phyloP scores from a whole-genome alignment of 345 rosid genomes.

The Boechera retrofracta region DNA sequence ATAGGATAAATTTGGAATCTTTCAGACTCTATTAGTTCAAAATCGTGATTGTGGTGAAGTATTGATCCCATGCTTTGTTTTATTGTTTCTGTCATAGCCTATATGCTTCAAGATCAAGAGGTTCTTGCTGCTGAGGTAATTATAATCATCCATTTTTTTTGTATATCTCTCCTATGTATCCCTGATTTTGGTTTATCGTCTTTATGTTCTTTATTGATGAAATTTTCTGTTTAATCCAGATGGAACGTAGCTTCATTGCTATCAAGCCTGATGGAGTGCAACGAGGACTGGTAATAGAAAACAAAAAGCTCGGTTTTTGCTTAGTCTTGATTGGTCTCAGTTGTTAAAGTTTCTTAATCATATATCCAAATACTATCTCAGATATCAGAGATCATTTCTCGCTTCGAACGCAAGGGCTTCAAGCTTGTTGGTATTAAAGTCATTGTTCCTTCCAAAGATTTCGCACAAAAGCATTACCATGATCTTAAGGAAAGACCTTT shows the following conservation, averaged over 20 bases:
- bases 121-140: slow-evolving; percentile 90
- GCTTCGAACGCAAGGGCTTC: slow-evolving; percentile 96
- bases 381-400: slow-evolving; percentile 89
- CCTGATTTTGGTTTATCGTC: background rate
- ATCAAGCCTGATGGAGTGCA: slow-evolving; percentile 99
- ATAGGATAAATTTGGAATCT: background rate
- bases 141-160: background rate
- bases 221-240: slow-evolving; percentile 48
- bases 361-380: slow-evolving; percentile 36
- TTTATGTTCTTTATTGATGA: background rate
- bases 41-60: background rate
- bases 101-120: slow-evolving; percentile 88
- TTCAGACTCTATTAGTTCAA: background rate
- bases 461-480: slow-evolving; percentile 91
- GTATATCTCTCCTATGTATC: background rate
- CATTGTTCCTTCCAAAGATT: slow-evolving; percentile 77
- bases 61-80: slow-evolving; percentile 10
- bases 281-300: slow-evolving; percentile 76
- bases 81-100: slow-evolving; percentile 52
- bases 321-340: slow-evolving; percentile 26
- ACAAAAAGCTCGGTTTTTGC: background rate
- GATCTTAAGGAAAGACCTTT: slow-evolving; percentile 95
- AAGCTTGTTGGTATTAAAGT: slow-evolving; percentile 94
- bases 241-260: slow-evolving; percentile 95
- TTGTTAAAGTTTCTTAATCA: slow-evolving; percentile 22